phyloP scores from a whole-genome alignment of 139 green algal species.

The Protoeuglena noctilucae region DNA sequence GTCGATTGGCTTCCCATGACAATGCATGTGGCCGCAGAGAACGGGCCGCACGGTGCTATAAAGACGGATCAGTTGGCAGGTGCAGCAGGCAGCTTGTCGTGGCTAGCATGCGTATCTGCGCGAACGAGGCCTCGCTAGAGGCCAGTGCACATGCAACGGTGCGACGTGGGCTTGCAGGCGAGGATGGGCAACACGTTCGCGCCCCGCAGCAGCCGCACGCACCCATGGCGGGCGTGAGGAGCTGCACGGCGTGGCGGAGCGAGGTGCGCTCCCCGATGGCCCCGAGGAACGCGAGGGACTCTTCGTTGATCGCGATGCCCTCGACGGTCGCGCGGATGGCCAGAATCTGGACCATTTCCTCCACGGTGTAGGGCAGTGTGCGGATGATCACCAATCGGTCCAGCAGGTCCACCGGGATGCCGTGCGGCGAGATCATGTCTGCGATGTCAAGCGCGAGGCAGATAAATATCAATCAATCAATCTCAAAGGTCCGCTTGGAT shows the following conservation, averaged over 20 bases:
- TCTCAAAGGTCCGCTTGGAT: too few relatives aligned
- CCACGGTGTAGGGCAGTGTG: constrained; percentile 81
- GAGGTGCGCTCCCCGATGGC: constrained; percentile 70
- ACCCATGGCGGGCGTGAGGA: constrained; percentile 75
- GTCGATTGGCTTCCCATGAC: too few relatives aligned
- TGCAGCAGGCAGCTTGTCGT: too few relatives aligned
- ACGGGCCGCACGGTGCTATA: too few relatives aligned
- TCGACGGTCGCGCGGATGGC: constrained; percentile 86
- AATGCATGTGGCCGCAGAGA: too few relatives aligned
- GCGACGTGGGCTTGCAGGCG: too few relatives aligned
- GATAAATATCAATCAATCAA: too few relatives aligned
- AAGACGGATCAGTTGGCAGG: too few relatives aligned
- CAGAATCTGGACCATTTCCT: constrained; percentile 81
- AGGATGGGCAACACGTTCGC: too few relatives aligned
- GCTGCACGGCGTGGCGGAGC: constrained; percentile 68
- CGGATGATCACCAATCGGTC: constrained; percentile 96
- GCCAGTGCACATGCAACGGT: too few relatives aligned
- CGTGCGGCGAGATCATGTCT: constrained; percentile 83
- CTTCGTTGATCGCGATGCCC: constrained; percentile 73
- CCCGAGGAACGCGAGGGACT: constrained; percentile 65
- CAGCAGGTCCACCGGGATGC: constrained; percentile 89
- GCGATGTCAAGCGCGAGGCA: constrained; percentile 17
- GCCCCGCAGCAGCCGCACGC: too few relatives aligned
- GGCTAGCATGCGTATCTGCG: constrained; percentile 11
- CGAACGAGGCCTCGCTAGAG: too few relatives aligned